Base-by-base conservation (phyloP, 768 basidiomycete species). In the Lactarius sp. region DNA sequence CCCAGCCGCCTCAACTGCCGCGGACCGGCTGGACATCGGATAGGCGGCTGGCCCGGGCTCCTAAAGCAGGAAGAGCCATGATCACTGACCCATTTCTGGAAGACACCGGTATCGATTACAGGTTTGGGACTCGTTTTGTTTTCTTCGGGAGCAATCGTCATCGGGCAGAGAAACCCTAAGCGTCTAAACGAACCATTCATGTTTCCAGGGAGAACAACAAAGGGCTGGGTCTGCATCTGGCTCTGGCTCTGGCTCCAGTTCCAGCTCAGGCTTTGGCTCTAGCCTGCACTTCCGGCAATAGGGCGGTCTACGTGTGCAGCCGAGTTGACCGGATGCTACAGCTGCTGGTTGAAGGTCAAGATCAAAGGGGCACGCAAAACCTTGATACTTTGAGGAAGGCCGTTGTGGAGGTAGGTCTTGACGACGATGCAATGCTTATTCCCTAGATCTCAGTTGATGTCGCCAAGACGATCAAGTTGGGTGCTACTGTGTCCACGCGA, bases 21-120 rank as follows among this genome's bases (percentile, higher is more conserved):
- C 63, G 63, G 63, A 31, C n/a, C 57, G 46, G 57, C 2, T 20
- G 36, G 8, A 60, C 12, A 3, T 56, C 63, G 54, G 63, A 22
- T 7, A 16, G 10, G 2, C 56, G 47, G 37, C 27, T 27, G 18
- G 34, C 6, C 4, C 37, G 41, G 41, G n/a, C 42, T 16, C 52
- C 27, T 16, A 60, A 51, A 55, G 63, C n/a, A 33, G 41, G 41
- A 50, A 51, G 18, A 13, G n/a, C n/a, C 39, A 51, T 60, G 44
- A 42, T 50, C 27, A 14, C 31, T 53, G 37, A 53, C 58, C 44
- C 20, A 12, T 6, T 56, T 56, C 27, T 31, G 54, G 63, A 31
- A 56, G 42, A 16, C 18, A 34, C 49, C 59, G 47, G 20, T 18
- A 60, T 51, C 58, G 53, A 64, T 64, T 46, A 34, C 33, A n/a